These are phyloP conservation scores for Prosopis cineraria DNA, from an alignment of 306 rosid species.

Conservation along the genomic window DNA sequence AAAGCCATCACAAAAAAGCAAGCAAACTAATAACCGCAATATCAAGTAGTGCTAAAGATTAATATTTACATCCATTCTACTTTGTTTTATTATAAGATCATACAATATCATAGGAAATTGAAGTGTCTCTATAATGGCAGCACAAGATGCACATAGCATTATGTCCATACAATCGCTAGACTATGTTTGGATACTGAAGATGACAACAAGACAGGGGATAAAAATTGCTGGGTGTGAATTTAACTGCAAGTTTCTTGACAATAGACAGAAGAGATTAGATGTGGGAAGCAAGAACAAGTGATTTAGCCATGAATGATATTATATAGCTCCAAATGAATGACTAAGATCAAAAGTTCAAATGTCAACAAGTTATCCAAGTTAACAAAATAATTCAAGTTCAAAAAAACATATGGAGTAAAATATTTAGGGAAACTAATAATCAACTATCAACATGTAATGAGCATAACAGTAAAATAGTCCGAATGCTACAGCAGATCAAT, in stretches of 20 bases:
- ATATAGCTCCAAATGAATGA: not conserved
- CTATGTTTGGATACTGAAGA: not conserved
- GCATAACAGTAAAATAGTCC: not conserved
- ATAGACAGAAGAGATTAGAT: slow-evolving; percentile 4
- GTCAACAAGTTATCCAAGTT: not conserved
- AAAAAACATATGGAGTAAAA: too few species aligned
- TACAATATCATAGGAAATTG: not conserved
- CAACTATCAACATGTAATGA: not conserved
- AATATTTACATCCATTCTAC: not conserved
- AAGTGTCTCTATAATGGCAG: not conserved
- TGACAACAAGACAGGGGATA: not conserved
- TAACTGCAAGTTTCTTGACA: not conserved
- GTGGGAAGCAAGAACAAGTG: not conserved
- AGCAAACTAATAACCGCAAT: slow-evolving; percentile 18
- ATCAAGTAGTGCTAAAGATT: slow-evolving; percentile 29
- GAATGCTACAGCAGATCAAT: not conserved
- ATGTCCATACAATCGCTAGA: not conserved
- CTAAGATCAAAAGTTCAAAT: not conserved
- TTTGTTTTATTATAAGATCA: not conserved
- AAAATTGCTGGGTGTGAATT: slow-evolving; percentile 15
- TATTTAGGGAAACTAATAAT: not conserved
- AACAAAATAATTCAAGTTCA: too few species aligned
- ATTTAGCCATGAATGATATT: not conserved
- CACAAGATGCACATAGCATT: not conserved
- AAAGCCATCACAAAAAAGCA: slow-evolving; percentile 25